A percentile compares a stretch with the other conserved stretches of the same genome.
Conservation (phyloP, 1,139 yeast species). For the Zygoascus meyerae region DNA sequence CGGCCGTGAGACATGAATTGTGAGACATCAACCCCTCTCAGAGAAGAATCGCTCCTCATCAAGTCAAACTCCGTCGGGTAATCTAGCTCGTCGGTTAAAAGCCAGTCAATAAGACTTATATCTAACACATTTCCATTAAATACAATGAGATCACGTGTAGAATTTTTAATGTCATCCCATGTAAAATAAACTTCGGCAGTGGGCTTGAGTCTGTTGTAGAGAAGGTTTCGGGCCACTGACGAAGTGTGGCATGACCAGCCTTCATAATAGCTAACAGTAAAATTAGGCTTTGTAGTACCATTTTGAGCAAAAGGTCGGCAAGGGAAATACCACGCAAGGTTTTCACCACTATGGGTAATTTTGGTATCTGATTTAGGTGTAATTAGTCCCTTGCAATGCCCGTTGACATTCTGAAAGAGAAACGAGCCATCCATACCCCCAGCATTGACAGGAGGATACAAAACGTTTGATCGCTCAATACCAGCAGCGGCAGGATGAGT, state of each 20-base stretch:
- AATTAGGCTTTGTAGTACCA: slow-evolving; percentile 63
- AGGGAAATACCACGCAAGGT: slow-evolving; percentile 95
- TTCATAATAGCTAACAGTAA: slow-evolving; percentile 49
- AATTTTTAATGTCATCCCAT: slow-evolving; percentile 77
- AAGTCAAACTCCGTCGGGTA: slow-evolving; percentile 69
- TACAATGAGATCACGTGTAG: slow-evolving; percentile 73
- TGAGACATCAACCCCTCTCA: slow-evolving; percentile 78
- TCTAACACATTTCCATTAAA: slow-evolving; percentile 86
- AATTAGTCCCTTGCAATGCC: slow-evolving; percentile 79
- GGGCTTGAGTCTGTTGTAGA: slow-evolving; percentile 49
- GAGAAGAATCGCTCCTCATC: slow-evolving; percentile 48
- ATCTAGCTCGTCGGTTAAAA: slow-evolving; percentile 57
- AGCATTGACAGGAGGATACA: slow-evolving; percentile 80
- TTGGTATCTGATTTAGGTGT: slow-evolving; percentile 63
- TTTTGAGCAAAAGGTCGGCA: slow-evolving; percentile 66
- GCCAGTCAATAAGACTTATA: slow-evolving; percentile 68
- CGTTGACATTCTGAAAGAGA: slow-evolving; percentile 91
- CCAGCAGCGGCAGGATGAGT: slow-evolving; percentile 81
- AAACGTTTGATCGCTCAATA: slow-evolving; percentile 57
- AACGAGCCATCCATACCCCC: slow-evolving; percentile 89
- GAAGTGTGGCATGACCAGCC: slow-evolving; percentile 95
- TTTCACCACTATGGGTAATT: slow-evolving; percentile 57
- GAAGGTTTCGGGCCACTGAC: slow-evolving; percentile 57
- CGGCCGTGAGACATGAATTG: slow-evolving; percentile 61
- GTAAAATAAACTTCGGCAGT: slow-evolving; percentile 79